phyloP scores from a whole-genome alignment of 495 filamentous ascomycete species.

The Lophium mytilinum region DNA sequence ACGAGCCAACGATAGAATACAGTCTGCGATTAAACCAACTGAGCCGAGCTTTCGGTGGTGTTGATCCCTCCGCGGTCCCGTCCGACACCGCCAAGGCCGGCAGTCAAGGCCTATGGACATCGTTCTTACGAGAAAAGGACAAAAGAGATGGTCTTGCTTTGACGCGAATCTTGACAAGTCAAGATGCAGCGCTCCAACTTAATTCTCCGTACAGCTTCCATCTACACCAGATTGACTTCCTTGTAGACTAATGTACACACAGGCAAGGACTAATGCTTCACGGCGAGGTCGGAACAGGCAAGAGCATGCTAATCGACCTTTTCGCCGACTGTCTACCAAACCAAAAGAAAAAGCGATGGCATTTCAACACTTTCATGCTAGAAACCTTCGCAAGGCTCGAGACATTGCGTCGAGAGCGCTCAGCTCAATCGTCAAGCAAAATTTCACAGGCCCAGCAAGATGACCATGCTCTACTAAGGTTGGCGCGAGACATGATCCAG shows the following conservation, averaged over 20 bases:
- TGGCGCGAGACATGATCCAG: constrained; percentile 59
- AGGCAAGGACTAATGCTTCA: constrained; percentile 55
- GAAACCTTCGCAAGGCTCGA: constrained; percentile 58
- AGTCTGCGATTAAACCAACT: constrained; percentile 46
- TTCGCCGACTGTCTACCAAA: constrained; percentile 61
- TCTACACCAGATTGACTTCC: too few relatives aligned
- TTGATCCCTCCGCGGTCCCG: background rate
- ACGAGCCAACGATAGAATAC: constrained; percentile 57
- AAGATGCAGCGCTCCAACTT: constrained; percentile 55
- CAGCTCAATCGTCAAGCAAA: background rate
- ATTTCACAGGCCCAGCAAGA: constrained; percentile 26
- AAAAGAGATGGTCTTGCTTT: constrained; percentile 48
- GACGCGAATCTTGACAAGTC: constrained; percentile 48
- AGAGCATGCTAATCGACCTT: constrained; percentile 62
- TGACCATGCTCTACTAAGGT: constrained; percentile 55
- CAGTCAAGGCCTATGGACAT: constrained; percentile 28
- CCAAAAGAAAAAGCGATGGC: constrained; percentile 57
- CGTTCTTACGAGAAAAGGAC: constrained; percentile 32
- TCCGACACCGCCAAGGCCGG: background rate
- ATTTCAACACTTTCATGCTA: constrained; percentile 72
- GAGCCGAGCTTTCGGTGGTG: constrained; percentile 34
- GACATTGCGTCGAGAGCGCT: constrained; percentile 30
- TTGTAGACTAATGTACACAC: too few relatives aligned
- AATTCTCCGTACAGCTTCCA: constrained; percentile 40
- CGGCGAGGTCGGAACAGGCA: constrained; percentile 64